Conservation (phyloP, 164 flowering plant species). For the Echeveria elegans region DNA sequence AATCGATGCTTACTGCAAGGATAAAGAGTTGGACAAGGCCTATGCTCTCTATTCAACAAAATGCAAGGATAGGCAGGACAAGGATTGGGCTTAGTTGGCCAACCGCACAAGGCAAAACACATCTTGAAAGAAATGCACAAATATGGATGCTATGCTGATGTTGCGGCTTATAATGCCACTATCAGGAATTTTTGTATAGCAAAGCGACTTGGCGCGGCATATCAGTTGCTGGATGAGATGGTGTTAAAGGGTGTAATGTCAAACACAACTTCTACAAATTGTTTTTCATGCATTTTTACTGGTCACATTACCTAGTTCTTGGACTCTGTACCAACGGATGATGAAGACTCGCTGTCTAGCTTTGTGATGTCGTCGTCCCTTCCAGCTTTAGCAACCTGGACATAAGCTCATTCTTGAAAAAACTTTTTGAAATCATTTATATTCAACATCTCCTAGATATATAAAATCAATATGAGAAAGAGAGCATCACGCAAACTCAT, state of each 20-base stretch:
- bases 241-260: constrained; percentile 49
- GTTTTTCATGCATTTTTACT: constrained; percentile 55
- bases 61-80: no score
- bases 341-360: constrained; percentile 59
- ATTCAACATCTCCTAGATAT: no score
- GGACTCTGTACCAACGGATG: constrained; percentile 68
- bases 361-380: no score
- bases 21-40: constrained; percentile 59
- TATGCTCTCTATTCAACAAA: constrained; percentile 37
- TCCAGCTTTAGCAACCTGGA: no score
- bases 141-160: constrained; percentile 80
- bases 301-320: constrained; percentile 57
- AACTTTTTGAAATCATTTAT: no score
- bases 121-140: constrained; percentile 75
- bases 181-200: constrained; percentile 81
- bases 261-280: constrained; percentile 71
- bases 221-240: constrained; percentile 69
- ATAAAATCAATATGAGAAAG: no score
- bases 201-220: constrained; percentile 68
- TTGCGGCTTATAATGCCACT: constrained; percentile 74
- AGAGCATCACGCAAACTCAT: no score
- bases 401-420: no score
- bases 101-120: constrained; percentile 68
- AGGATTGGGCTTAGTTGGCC: constrained; percentile 81
- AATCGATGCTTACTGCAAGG: constrained; percentile 79